Evolutionary conservation across 2,329 filamentous ascomycete genomes (phyloP), one percentile per base, ranked within the genome.

Genomic region (Diatrype stigma): DNA sequence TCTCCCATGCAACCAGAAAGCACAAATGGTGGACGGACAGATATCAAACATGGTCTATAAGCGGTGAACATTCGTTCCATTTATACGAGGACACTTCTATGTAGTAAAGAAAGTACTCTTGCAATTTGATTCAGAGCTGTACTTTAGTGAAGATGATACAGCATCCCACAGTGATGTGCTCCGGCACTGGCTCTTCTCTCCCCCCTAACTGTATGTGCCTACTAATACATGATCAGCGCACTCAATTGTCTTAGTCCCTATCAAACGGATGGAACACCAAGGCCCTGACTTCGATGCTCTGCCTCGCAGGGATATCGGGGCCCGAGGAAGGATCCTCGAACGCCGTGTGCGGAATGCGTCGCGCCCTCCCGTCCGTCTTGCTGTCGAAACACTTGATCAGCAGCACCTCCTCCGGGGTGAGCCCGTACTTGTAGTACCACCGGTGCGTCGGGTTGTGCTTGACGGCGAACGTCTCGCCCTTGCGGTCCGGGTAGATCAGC

Each of bases 371-470:
- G 61, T 82, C 79, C 22, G 69, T 69, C 70, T 81, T 79, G 23
- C 71, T 79, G 63, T 85, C 82, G 60, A 78, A 85, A 59, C 79
- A 83, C 63, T 85, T 85, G 65, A 85, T 81, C 42, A 85, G 59
- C 3, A 80, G 70, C 3, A 80, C 76, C 67, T 85, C 73, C 3
- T 77, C 70, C 0, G 79, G 78, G 0, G 68, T 71, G 60, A 82
- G 74, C 1, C 70, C 71, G 45, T 70, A 71, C 53, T 77, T 71
- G 62, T 79, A 83, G 60, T 75, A 78, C 79, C 79, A 83, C 59
- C 66, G 69, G 37, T 80, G 76, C 2, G 56, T 50, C 0, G 61
- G 56, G 51, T 72, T 70, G 47, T 75, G 57, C n/a, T 66, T 67
- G 2, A 80, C 73, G 0, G 62, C 55, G 53, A 73, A 76, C 11